A percentile compares a stretch with the other conserved stretches of the same genome.
phyloP scores from a whole-genome alignment of 345 rosid species.

The Laguncularia racemosa region DNA sequence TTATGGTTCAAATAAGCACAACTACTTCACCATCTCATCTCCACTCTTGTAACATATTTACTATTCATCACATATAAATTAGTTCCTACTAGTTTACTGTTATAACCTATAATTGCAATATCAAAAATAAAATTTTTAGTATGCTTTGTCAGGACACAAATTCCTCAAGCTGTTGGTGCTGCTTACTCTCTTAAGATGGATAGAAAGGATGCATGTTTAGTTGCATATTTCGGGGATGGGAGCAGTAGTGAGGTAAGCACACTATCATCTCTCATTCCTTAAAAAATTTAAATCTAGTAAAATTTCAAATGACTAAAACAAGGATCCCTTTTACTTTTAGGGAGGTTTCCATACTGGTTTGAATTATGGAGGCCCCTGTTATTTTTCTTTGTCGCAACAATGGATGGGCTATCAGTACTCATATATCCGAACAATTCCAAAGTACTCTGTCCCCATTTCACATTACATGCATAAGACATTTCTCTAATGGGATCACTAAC shows the following conservation, averaged over 20 bases:
- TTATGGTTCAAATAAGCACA: slow-evolving; percentile 62
- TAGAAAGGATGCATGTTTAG: slow-evolving; percentile 54
- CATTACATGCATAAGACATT: not conserved
- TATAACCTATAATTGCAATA: not conserved
- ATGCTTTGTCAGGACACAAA: slow-evolving; percentile 46
- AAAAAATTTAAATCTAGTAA: not conserved
- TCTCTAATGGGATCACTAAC: not conserved
- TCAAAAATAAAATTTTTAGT: not conserved
- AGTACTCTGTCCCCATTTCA: slow-evolving; percentile 27
- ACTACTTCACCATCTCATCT: slow-evolving; percentile 66
- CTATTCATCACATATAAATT: not conserved
- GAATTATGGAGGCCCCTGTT: slow-evolving; percentile 67
- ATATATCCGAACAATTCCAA: slow-evolving; percentile 63
- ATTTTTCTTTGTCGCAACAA: slow-evolving; percentile 76
- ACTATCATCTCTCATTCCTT: not conserved
- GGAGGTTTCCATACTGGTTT: slow-evolving; percentile 93
- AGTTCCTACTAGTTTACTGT: not conserved
- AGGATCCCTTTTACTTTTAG: slow-evolving; percentile 24
- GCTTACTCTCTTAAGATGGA: slow-evolving; percentile 80
- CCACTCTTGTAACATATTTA: slow-evolving; percentile 50
- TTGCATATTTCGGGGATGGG: slow-evolving; percentile 65
- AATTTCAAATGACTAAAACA: not conserved
- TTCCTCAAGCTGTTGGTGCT: slow-evolving; percentile 74
- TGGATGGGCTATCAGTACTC: slow-evolving; percentile 90
- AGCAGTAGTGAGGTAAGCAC: slow-evolving; percentile 64